Conservation (phyloP, 345 rosid species). For the Eucalyptus albens region DNA sequence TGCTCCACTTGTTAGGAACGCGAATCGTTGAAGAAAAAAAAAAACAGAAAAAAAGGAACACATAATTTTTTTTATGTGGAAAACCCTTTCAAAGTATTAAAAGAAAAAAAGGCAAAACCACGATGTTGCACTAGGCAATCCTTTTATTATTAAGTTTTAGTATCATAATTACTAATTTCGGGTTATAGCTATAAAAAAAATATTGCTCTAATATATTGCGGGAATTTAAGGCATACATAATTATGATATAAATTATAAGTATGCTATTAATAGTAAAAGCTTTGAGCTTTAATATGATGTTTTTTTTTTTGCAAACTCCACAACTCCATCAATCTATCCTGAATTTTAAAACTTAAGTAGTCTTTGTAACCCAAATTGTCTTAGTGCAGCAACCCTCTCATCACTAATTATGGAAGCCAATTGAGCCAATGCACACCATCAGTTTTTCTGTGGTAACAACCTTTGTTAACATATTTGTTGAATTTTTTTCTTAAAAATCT, state of each 20-base stretch:
- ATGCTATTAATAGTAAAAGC: neutral
- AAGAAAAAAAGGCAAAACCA: no score
- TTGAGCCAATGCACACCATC: neutral
- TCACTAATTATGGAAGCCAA: neutral
- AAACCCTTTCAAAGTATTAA: neutral
- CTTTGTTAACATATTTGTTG: neutral
- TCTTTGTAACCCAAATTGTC: neutral
- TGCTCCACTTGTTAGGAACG: neutral
- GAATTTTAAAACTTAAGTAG: no score
- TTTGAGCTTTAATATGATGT: neutral
- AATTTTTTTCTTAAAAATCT: neutral
- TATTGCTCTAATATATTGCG: neutral
- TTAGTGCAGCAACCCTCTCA: neutral
- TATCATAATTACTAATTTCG: neutral
- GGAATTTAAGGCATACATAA: neutral
- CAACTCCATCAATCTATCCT: neutral
- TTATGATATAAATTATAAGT: neutral
- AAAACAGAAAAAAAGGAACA: neutral
- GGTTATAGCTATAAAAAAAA: no score
- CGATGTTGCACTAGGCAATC: neutral
- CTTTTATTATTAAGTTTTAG: no score
- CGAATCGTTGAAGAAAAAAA: neutral
- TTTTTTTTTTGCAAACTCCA: neutral
- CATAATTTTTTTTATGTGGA: neutral
- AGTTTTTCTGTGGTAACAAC: neutral